Evolutionary conservation across 306 rosid species (phyloP).

Genomic region (Delonix regia): DNA sequence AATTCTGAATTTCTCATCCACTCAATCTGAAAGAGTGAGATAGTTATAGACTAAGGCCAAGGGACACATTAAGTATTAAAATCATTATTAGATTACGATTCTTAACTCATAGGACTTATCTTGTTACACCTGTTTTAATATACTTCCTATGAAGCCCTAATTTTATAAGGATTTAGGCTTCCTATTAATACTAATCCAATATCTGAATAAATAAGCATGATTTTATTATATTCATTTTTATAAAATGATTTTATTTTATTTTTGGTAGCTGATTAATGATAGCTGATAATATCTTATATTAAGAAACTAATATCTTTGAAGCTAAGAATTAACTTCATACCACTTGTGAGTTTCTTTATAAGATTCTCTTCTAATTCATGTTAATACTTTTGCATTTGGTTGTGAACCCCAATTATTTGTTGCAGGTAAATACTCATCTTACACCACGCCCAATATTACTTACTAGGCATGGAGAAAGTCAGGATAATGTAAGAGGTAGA

Average conservation of each 20-base stretch:
- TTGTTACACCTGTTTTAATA: background rate
- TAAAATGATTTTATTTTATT: slow-evolving; percentile 9
- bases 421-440: slow-evolving; percentile 95
- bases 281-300: slow-evolving; percentile 5
- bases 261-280: slow-evolving; percentile 20
- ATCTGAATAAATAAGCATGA: background rate
- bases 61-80: background rate
- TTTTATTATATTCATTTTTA: background rate
- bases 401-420: slow-evolving; percentile 26
- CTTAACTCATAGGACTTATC: background rate
- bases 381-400: slow-evolving; percentile 17
- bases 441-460: slow-evolving; percentile 98
- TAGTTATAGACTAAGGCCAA: background rate
- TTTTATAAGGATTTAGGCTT: background rate
- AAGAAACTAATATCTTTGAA: background rate
- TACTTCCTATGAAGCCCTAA: background rate
- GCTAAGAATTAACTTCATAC: background rate
- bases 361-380: slow-evolving; percentile 13
- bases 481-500: slow-evolving; percentile 93
- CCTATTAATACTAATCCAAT: background rate
- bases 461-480: slow-evolving; percentile 98
- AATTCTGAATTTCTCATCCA: background rate
- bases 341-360: background rate
- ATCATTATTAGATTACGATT: background rate
- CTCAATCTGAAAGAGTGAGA: background rate